Percentiles rank a stretch among this genome's conserved stretches.
These are phyloP conservation scores for Penicillium robsamsonii DNA, from an alignment of 495 filamentous ascomycete genomes.

Conservation along the genomic window DNA sequence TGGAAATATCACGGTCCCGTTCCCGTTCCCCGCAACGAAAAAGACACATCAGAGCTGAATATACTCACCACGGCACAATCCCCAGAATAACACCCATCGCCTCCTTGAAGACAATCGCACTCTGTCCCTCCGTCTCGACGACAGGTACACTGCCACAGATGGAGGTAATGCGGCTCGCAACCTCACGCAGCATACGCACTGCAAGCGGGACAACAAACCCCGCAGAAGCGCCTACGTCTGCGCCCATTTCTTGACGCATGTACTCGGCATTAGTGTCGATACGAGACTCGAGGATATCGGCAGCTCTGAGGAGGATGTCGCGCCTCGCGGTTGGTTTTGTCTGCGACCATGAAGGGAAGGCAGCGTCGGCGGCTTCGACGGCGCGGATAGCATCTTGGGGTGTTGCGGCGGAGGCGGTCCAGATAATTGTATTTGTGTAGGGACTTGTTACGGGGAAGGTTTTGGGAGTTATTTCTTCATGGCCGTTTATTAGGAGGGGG, in stretches of 20 bases:
- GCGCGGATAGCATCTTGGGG: conserved; percentile 61
- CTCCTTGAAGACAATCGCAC: conserved; percentile 70
- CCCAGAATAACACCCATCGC: conserved; percentile 78
- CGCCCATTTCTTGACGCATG: conserved; percentile 73
- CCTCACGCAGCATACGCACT: conserved; percentile 63
- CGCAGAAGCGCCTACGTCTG: conserved; percentile 42
- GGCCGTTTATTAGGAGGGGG: conserved; percentile 71
- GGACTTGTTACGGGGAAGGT: conserved; percentile 69
- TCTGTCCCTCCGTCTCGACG: conserved; percentile 51
- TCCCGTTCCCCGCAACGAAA: neutral
- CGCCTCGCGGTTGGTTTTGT: conserved; percentile 62
- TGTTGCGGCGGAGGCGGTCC: conserved; percentile 60
- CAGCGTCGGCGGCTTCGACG: conserved; percentile 62
- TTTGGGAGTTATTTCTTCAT: conserved; percentile 53
- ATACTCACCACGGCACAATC: conserved; percentile 74
- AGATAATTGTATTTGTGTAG: conserved; percentile 60
- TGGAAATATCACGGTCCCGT: too few relatives aligned
- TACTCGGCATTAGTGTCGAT: conserved; percentile 58
- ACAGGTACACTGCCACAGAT: conserved; percentile 65
- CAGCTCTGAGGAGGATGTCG: conserved; percentile 71
- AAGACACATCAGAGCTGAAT: neutral
- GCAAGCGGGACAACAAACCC: conserved; percentile 59
- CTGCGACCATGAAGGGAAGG: conserved; percentile 69
- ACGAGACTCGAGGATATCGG: conserved; percentile 62
- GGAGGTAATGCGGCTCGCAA: conserved; percentile 63